These are phyloP conservation scores for Fusarium sulawesiense DNA, from an alignment of 2,329 filamentous ascomycete genomes.

Conservation along the genomic window DNA sequence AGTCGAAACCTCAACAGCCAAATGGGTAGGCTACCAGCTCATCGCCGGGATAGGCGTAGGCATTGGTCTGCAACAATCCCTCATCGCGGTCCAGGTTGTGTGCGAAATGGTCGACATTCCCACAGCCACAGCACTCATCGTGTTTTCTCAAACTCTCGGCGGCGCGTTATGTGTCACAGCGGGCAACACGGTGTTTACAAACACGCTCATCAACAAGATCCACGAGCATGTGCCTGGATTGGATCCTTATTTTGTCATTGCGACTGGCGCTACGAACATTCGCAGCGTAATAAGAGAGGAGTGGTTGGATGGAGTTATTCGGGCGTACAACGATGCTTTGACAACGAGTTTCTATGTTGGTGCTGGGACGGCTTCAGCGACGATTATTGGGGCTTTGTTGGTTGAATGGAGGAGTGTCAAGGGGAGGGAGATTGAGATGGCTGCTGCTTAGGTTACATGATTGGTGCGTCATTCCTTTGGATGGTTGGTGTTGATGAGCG, in stretches of 20 bases:
- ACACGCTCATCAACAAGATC: conserved; percentile 56
- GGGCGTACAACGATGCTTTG: conserved; percentile 59
- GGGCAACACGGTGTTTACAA: conserved; percentile 63
- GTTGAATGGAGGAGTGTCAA: conserved; percentile 69
- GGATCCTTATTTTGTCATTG: conserved; percentile 49
- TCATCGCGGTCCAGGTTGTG: conserved; percentile 58
- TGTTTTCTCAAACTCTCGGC: conserved; percentile 53
- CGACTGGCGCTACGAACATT: conserved; percentile 54
- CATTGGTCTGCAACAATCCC: conserved; percentile 57
- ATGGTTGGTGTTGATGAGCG: background rate
- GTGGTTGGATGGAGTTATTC: conserved; percentile 50
- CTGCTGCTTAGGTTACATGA: conserved; percentile 30
- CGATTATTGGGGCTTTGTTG: conserved; percentile 56
- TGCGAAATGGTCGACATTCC: conserved; percentile 46
- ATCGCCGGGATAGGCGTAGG: conserved; percentile 53
- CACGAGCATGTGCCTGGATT: conserved; percentile 51
- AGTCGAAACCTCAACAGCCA: conserved; percentile 47
- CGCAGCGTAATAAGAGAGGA: conserved; percentile 46
- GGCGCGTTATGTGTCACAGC: conserved; percentile 61
- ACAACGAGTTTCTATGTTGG: conserved; percentile 57
- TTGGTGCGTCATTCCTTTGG: background rate
- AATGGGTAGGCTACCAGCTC: conserved; percentile 60
- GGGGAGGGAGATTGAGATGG: conserved; percentile 59
- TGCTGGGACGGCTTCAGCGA: conserved; percentile 58
- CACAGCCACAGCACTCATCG: conserved; percentile 53